Evolutionary conservation across 441 rosid genomes (phyloP), one percentile per base, ranked within the genome.

Genomic region (Isatis lusitanica): DNA sequence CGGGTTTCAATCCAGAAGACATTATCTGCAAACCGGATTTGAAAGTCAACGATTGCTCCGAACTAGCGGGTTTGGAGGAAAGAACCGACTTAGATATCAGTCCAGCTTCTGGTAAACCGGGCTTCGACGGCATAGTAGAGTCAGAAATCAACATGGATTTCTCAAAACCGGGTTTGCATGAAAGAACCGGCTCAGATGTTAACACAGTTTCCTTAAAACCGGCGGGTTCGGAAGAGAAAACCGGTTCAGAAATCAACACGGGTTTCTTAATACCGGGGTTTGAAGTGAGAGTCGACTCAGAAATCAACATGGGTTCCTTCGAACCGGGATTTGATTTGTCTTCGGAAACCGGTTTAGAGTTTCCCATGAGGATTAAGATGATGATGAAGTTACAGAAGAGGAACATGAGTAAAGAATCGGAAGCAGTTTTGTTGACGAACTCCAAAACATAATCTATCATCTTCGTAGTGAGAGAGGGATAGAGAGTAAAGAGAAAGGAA

Each of bases 371-470:
- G 79, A 90, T 80, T 73, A 82, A 71, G 55, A 78, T 78, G 39
- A 90, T 80, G 80, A 90, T 87, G 71, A 90, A 38, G 72, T 90
- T 90, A 82, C 88, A 88, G 43, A 83, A 81, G 67, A 81, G 82
- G 79, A 87, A 87, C 70, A 85, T 59, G 58, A 83, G 70, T 59
- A 85, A 74, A 67, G 89, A 78, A 79, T 70, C 84, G 11, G 89
- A 86, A 80, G 87, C 79, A 55, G 86, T 87, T 56, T 79, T 81
- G 30, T 71, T 57, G 66, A 88, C 77, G 67, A 82, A 48, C 40
- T 84, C 92, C 30, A 88, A 4, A 3, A 80, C 35, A 24, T 79
- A 78, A 71, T 77, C 83, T 21, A 83, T 53, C 92, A 84, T 84
- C 74, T 51, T 68, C n/a, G 48, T 50, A 70, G 28, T 0, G 4